A percentile compares a stretch with the other conserved stretches of the same genome.
phyloP scores from a whole-genome alignment of 169 alveolate species.

The Plasmodium fragile region DNA sequence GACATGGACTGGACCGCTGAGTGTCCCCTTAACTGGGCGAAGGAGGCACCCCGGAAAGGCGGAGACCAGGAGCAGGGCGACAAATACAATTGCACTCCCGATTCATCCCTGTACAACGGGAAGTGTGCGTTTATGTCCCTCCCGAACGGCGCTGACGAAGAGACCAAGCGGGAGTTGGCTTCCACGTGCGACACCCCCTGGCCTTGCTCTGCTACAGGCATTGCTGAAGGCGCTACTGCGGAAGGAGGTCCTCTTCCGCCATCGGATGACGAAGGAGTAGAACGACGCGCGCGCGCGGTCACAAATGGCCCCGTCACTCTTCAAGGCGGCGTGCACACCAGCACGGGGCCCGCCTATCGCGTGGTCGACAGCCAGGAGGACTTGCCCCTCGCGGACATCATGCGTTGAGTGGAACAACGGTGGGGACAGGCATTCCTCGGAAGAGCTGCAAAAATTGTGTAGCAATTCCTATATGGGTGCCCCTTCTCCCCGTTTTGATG shows the following conservation, averaged over 20 bases:
- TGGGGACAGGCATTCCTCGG: neutral
- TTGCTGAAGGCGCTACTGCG: neutral
- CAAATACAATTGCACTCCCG: constrained; percentile 21
- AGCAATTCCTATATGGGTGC: neutral
- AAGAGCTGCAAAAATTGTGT: neutral
- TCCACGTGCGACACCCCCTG: constrained; percentile 70
- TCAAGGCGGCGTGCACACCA: constrained; percentile 7
- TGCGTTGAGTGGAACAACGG: neutral
- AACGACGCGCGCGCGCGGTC: neutral
- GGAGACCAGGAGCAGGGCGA: neutral
- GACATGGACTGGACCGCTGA: constrained; percentile 45
- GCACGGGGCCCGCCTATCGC: neutral
- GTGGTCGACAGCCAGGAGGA: constrained; percentile 13
- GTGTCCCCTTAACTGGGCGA: constrained; percentile 42
- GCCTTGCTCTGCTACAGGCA: constrained; percentile 10
- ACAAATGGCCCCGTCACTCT: constrained; percentile 38
- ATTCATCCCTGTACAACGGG: constrained; percentile 24
- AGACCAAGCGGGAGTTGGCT: constrained; percentile 59
- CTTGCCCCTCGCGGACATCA: constrained; percentile 8
- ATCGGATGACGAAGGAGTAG: neutral
- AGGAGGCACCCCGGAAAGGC: neutral
- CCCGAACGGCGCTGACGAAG: constrained; percentile 13
- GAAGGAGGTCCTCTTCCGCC: neutral
- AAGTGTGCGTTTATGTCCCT: constrained; percentile 40
- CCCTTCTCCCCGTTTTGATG: neutral